A percentile compares a stretch with the other conserved stretches of the same genome.
Conservation (phyloP, 768 basidiomycete genomes). For the Russula virescens region DNA sequence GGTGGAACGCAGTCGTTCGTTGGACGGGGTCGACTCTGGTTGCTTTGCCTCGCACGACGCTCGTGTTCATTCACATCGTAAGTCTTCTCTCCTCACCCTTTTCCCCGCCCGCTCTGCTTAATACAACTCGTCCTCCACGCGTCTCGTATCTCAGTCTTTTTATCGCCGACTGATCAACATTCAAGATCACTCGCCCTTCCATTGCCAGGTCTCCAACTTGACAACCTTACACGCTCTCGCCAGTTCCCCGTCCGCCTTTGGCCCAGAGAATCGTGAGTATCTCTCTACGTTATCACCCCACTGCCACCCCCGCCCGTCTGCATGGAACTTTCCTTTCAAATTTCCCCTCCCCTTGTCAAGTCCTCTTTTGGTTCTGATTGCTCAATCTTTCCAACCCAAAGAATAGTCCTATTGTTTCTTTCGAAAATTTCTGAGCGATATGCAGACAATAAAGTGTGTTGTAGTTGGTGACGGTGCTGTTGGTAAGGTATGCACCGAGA, state of each 20-base stretch:
- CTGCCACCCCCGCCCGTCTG: neutral
- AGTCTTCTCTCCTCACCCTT: constrained; percentile 4
- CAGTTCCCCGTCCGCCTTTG: constrained; percentile 13
- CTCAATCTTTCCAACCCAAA: constrained; percentile 3
- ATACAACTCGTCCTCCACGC: constrained; percentile 3
- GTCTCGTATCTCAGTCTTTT: constrained; percentile 6
- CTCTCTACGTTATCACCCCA: neutral
- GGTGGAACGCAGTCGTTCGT: constrained; percentile 11
- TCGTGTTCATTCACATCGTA: constrained; percentile 21
- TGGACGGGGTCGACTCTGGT: constrained; percentile 7
- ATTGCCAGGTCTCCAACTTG: constrained; percentile 12
- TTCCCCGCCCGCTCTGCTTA: neutral
- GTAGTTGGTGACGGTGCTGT: constrained; percentile 98
- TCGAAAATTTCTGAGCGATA: constrained; percentile 30
- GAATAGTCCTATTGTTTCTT: constrained; percentile 12
- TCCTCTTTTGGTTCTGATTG: neutral
- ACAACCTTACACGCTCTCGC: constrained; percentile 18
- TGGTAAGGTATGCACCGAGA: constrained; percentile 70
- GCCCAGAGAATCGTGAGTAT: constrained; percentile 20
- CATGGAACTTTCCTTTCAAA: neutral
- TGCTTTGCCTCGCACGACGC: constrained; percentile 26
- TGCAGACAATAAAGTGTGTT: constrained; percentile 98
- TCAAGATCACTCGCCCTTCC: constrained; percentile 9
- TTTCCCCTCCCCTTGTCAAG: neutral
- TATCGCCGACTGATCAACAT: constrained; percentile 16